Base-by-base conservation (phyloP, 345 rosid genomes). In the Cardamine resedifolia region DNA sequence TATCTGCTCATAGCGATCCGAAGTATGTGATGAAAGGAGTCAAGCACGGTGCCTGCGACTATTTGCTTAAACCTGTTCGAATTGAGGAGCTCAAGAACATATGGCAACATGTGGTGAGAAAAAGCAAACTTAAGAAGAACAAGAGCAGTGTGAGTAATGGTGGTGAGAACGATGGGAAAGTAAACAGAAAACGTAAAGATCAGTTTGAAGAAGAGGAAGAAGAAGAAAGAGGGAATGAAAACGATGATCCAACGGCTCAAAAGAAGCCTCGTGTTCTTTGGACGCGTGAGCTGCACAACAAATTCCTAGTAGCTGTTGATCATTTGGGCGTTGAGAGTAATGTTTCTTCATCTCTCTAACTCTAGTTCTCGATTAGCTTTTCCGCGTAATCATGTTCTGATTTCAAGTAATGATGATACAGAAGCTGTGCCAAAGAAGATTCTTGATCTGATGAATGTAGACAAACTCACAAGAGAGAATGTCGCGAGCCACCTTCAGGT, bases 401-500 rank as follows among this genome's bases (percentile, higher is more conserved):
- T 39, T 78, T 24, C 0, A 20, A 44, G 62, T 48, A 7, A 50
- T 49, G 15, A 24, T 74, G 68, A 19, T 85, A 83, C 90, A 95
- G 99, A 85, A 83, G 96, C 96, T 73, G 97, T 91, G 47, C 99
- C 99, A 0, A 95, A 90, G 79, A 91, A 88, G 83, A 90, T 95
- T 74, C 97, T 91, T 68, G 97, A 91, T 45, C 70, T 91, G 57
- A 95, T 95, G 99, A 83, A 90, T 70, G 92, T 88, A 55, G 97
- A 88, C 15, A 86, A 85, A 41, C 88, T 93, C 56, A 90, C 92
- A 20, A 84, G 97, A 75, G 98, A 93, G 79, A 90, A 93, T 66
- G 94, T 93, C 0, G 97, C 96, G 1, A 93, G 98, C 77, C 98
- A 93, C 71, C 89, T 93, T 66, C 98, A 93, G 98, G 98, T 77